Percentiles rank a stretch among this genome's conserved stretches.
These are phyloP conservation scores for Pythium dissimile DNA, from an alignment of 352 stramenopile species.

Conservation along the genomic window DNA sequence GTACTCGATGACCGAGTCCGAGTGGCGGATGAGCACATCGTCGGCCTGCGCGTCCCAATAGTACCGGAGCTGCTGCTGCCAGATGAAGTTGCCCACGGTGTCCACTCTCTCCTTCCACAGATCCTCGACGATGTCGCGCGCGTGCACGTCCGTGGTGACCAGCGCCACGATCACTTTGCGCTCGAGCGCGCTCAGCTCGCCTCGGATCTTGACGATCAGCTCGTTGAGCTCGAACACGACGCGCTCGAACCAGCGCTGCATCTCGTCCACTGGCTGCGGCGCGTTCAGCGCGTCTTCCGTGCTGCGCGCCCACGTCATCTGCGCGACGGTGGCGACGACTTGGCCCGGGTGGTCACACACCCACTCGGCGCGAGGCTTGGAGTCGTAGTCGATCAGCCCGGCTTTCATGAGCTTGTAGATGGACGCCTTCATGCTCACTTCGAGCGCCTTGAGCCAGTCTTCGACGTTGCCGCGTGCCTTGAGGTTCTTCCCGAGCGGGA, in stretches of 20 bases:
- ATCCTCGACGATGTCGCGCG: slow-evolving; percentile 84
- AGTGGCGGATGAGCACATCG: slow-evolving; percentile 89
- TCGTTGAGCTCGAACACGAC: slow-evolving; percentile 87
- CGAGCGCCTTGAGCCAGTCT: slow-evolving; percentile 85
- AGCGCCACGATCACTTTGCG: slow-evolving; percentile 92
- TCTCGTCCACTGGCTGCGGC: slow-evolving; percentile 35
- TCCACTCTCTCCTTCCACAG: slow-evolving; percentile 68
- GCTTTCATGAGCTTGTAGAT: slow-evolving; percentile 93
- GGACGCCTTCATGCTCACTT: slow-evolving; percentile 89
- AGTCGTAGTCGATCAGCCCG: slow-evolving; percentile 90
- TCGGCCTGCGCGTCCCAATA: slow-evolving; percentile 90
- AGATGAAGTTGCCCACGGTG: slow-evolving; percentile 89
- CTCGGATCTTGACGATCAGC: slow-evolving; percentile 91
- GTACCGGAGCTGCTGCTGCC: slow-evolving; percentile 93
- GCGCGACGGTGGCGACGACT: slow-evolving; percentile 90
- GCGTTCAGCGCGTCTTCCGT: slow-evolving; percentile 80
- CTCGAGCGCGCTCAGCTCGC: slow-evolving; percentile 83
- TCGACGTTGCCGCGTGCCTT: slow-evolving; percentile 89
- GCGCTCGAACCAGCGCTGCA: slow-evolving; percentile 69
- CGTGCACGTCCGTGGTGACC: slow-evolving; percentile 92
- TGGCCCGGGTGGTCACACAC: slow-evolving; percentile 90
- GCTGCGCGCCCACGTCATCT: slow-evolving; percentile 91
- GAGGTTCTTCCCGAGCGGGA: slow-evolving; percentile 90
- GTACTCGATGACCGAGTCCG: slow-evolving; percentile 86
- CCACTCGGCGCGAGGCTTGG: slow-evolving; percentile 76